Evolutionary conservation across 2,329 filamentous ascomycete genomes (phyloP).

Genomic region (Exophiala spinifera): DNA sequence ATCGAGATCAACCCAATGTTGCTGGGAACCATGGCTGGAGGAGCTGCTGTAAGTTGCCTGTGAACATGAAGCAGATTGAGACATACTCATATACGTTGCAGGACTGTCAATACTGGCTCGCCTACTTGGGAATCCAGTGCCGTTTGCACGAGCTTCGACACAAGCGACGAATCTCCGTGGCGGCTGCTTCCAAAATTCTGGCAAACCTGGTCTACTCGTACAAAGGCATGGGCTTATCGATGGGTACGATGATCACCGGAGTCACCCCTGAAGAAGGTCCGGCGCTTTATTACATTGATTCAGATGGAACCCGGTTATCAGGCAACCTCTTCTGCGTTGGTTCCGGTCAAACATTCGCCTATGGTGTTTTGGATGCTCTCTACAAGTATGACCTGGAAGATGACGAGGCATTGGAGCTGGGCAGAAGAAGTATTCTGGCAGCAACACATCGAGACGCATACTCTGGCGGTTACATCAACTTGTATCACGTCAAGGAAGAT

Average conservation of each 20-base stretch:
- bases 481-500: slow-evolving; percentile 98
- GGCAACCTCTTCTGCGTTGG: slow-evolving; percentile 98
- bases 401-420: slow-evolving; percentile 86
- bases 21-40: slow-evolving; percentile 96
- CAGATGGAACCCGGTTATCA: slow-evolving; percentile 84
- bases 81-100: slow-evolving; percentile 36
- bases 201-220: slow-evolving; percentile 97
- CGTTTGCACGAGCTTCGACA: slow-evolving; percentile 98
- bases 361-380: slow-evolving; percentile 94
- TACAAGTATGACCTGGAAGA: slow-evolving; percentile 85
- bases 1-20: slow-evolving; percentile 96
- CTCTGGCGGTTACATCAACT: slow-evolving; percentile 96
- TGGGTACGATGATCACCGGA: slow-evolving; percentile 99
- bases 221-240: slow-evolving; percentile 97
- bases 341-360: slow-evolving; percentile 96
- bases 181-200: slow-evolving; percentile 95
- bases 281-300: slow-evolving; percentile 98
- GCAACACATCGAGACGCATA: slow-evolving; percentile 98
- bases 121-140: slow-evolving; percentile 98
- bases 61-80: background rate
- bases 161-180: slow-evolving; percentile 97
- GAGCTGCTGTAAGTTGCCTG: slow-evolving; percentile 68
- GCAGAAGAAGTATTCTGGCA: slow-evolving; percentile 86
- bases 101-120: slow-evolving; percentile 99
- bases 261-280: slow-evolving; percentile 94